Percentiles rank a stretch among this genome's conserved stretches.
Conservation (phyloP, 345 rosid species). For the Acer campestre region DNA sequence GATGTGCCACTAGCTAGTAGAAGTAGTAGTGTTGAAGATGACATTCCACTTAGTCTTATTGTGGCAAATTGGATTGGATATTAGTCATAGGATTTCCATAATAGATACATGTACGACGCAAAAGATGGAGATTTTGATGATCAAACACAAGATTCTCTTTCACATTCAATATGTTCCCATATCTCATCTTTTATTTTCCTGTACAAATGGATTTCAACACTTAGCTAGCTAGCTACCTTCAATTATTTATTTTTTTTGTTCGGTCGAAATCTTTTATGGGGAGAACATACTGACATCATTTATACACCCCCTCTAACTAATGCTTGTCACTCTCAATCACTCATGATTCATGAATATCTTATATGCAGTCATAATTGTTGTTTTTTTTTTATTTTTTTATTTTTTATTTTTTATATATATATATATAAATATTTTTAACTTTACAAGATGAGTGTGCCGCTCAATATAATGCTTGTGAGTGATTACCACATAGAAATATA, state of each 20-base stretch:
- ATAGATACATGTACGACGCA: not conserved
- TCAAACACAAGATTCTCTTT: constrained; percentile 18
- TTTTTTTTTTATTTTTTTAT: no score
- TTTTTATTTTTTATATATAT: no score
- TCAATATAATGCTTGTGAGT: not conserved
- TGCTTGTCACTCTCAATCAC: not conserved
- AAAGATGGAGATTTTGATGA: not conserved
- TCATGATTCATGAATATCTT: no score
- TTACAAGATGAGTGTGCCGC: no score
- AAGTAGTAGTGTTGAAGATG: constrained; percentile 17
- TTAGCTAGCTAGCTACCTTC: not conserved
- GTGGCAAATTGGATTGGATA: constrained; percentile 6
- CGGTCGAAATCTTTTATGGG: not conserved
- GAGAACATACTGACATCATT: not conserved
- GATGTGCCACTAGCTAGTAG: constrained; percentile 17
- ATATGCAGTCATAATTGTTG: no score
- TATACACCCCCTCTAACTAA: not conserved
- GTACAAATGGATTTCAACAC: not conserved
- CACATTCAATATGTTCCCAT: not conserved
- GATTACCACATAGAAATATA: not conserved
- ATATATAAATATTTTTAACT: no score
- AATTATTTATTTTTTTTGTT: not conserved
- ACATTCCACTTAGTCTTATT: constrained; percentile 11
- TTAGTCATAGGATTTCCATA: constrained; percentile 9
- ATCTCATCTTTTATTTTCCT: not conserved